Evolutionary conservation across 805 yeast genomes (phyloP).

Genomic region (Cyberlindnera mississippiensis): DNA sequence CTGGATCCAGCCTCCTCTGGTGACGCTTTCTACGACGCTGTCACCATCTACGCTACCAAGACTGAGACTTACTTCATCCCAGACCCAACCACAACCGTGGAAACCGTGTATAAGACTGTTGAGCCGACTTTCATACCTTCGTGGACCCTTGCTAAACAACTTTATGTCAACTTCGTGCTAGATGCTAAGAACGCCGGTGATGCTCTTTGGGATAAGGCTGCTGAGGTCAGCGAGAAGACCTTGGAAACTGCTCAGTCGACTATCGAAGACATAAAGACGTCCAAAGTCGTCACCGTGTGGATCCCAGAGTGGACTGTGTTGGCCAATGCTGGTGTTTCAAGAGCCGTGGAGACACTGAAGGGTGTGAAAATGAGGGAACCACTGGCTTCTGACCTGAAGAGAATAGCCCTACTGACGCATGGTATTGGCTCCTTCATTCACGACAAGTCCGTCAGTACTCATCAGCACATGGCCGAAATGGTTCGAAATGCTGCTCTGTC

Average conservation of each 20-base stretch:
- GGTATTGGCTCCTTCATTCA: neutral
- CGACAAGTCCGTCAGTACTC: neutral
- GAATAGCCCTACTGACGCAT: neutral
- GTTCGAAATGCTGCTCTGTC: neutral
- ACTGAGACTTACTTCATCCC: slow-evolving; percentile 17
- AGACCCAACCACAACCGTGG: slow-evolving; percentile 12
- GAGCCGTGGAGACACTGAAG: neutral
- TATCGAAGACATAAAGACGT: neutral
- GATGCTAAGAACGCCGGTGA: slow-evolving; percentile 6
- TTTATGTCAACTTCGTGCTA: slow-evolving; percentile 7
- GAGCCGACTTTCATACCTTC: slow-evolving; percentile 8
- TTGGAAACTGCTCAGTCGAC: neutral
- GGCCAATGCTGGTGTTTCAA: neutral
- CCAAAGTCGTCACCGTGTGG: neutral
- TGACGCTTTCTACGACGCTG: slow-evolving; percentile 4
- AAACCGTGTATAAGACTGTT: slow-evolving; percentile 9
- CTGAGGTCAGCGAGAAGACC: neutral
- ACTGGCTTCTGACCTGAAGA: neutral
- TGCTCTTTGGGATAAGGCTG: slow-evolving; percentile 3
- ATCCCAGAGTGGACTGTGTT: neutral
- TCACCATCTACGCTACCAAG: slow-evolving; percentile 16
- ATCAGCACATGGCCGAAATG: neutral
- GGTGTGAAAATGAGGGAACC: neutral
- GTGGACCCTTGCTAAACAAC: slow-evolving; percentile 13
- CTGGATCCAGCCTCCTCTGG: neutral